phyloP scores from a whole-genome alignment of 169 alveolate species.

The Eimeria tenella region DNA sequence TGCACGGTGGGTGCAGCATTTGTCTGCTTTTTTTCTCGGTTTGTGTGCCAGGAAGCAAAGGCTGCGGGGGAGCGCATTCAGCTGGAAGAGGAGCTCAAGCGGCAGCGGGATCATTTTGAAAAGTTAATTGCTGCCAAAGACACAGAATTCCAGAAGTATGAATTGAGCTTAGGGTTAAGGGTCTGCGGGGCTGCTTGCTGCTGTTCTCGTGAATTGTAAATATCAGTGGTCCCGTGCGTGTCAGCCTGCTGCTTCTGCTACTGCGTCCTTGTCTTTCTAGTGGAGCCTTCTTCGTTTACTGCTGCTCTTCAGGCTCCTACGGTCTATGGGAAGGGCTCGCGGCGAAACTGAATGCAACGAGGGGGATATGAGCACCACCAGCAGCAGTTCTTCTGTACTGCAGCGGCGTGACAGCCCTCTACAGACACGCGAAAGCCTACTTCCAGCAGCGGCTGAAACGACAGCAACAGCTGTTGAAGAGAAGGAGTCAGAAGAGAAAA shows the following conservation, averaged over 20 bases:
- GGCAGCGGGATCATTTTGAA: slow-evolving; percentile 63
- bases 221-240: not conserved
- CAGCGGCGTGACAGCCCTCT: slow-evolving; percentile 16
- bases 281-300: not conserved
- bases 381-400: slow-evolving; percentile 50
- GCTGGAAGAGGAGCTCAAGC: slow-evolving; percentile 52
- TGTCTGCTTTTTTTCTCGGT: not conserved
- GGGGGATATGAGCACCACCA: slow-evolving; percentile 49
- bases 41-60: slow-evolving; percentile 43
- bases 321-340: slow-evolving; percentile 12
- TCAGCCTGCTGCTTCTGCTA: not conserved
- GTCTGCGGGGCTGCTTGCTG: not conserved
- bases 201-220: not conserved
- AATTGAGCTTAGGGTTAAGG: not conserved
- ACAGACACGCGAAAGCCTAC: not conserved
- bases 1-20: not conserved
- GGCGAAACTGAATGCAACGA: slow-evolving; percentile 57
- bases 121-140: slow-evolving; percentile 25
- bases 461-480: not conserved
- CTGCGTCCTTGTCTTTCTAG: not conserved
- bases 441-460: slow-evolving; percentile 16
- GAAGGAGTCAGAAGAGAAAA: not conserved
- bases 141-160: slow-evolving; percentile 29
- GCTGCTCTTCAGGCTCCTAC: slow-evolving; percentile 38
- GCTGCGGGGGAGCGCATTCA: slow-evolving; percentile 59